Evolutionary conservation across 805 yeast species (phyloP).

Genomic region (Hanseniaspora hatyaiensis): DNA sequence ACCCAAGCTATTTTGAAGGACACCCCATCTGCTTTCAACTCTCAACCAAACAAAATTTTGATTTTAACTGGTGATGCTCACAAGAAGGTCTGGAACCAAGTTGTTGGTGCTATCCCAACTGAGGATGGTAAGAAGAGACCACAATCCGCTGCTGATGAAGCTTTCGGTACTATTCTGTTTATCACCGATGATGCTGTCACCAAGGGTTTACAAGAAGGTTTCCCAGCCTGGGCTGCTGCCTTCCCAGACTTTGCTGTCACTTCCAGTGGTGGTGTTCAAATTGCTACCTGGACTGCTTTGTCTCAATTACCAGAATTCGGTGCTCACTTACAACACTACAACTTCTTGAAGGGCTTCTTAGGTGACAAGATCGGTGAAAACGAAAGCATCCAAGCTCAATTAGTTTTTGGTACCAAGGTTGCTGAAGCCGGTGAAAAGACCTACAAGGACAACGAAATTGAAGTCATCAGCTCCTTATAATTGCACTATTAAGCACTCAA

Average conservation of each 20-base stretch:
- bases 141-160: conserved; percentile 35
- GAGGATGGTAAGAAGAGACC: conserved; percentile 35
- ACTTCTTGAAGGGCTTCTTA: conserved; percentile 33
- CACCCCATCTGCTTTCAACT: conserved; percentile 43
- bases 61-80: conserved; percentile 38
- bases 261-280: conserved; percentile 41
- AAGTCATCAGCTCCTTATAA: conserved; percentile 23
- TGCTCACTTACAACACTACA: conserved; percentile 44
- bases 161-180: conserved; percentile 41
- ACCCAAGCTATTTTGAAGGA: conserved; percentile 38
- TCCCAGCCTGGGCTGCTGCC: conserved; percentile 34
- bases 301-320: conserved; percentile 35
- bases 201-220: conserved; percentile 33
- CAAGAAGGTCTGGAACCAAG: conserved; percentile 37
- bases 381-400: conserved; percentile 40
- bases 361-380: conserved; percentile 33
- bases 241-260: conserved; percentile 42
- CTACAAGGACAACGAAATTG: conserved; percentile 35
- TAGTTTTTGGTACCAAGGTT: conserved; percentile 40
- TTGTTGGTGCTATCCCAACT: conserved; percentile 31
- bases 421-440: conserved; percentile 31
- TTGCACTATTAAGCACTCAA: neutral
- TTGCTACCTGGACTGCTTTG: conserved; percentile 40
- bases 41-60: conserved; percentile 40
- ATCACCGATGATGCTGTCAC: conserved; percentile 36